Conservation (phyloP, 2,329 filamentous ascomycete genomes). For the Pochonia chlamydosporia region DNA sequence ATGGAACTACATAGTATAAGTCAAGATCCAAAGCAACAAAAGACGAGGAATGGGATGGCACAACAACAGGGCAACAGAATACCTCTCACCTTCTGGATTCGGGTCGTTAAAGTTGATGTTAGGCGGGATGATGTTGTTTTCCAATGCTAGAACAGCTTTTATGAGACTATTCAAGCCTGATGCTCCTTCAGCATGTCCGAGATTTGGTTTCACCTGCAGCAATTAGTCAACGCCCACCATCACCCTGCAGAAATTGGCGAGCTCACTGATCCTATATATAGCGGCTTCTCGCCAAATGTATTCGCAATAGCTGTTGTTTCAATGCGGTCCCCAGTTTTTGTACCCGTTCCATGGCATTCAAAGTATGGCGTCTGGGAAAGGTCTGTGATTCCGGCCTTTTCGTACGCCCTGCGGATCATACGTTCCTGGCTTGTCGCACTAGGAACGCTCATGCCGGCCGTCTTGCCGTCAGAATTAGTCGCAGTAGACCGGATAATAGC, state of each 20-base stretch:
- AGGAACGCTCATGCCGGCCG: constrained; percentile 33
- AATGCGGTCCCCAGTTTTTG: constrained; percentile 28
- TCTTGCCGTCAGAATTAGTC: constrained; percentile 37
- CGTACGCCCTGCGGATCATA: constrained; percentile 26
- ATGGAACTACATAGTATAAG: too few species aligned
- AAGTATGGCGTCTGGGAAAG: constrained; percentile 24
- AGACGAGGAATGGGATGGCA: constrained; percentile 25
- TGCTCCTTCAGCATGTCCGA: constrained; percentile 40
- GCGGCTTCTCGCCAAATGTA: constrained; percentile 20
- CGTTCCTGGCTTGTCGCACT: constrained; percentile 24
- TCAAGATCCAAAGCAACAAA: too few species aligned
- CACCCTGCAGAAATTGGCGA: too few species aligned
- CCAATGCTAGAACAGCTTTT: constrained; percentile 35
- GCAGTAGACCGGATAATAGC: constrained; percentile 32
- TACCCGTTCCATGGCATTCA: constrained; percentile 36
- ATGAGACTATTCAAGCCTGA: constrained; percentile 36
- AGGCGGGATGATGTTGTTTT: constrained; percentile 32
- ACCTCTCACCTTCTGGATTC: too few species aligned
- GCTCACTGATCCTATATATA: constrained; percentile 24
- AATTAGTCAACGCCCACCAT: constrained; percentile 1
- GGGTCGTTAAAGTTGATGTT: constrained; percentile 29
- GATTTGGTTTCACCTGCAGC: constrained; percentile 27
- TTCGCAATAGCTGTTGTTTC: constrained; percentile 28
- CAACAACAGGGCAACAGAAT: too few species aligned
- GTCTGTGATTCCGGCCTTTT: constrained; percentile 18